Evolutionary conservation across 2,329 filamentous ascomycete genomes (phyloP), one percentile per base, ranked within the genome.

Genomic region (Colletotrichum sidae): DNA sequence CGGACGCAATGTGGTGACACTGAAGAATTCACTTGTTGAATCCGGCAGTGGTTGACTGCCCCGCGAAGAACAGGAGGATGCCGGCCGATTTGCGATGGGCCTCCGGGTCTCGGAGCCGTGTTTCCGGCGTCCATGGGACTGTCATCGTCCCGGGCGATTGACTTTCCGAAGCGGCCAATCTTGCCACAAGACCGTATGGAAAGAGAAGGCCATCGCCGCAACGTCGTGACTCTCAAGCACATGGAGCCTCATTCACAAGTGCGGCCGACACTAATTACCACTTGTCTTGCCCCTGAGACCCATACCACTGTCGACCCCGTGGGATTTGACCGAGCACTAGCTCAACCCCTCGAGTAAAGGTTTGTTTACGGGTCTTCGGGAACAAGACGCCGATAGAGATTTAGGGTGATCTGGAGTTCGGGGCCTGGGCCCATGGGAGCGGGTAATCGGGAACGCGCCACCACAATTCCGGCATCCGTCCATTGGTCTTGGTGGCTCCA

Each of bases 371-470:
- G 51, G 39, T 17, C 45, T 2, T 13, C 47, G 46, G 58, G n/a
- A 39, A 56, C 25, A 45, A 61, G 12, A 38, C 41, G 35, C 46
- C 11, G n/a, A 17, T 44, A 38, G 42, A 49, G 4, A 10, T 8
- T 39, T 50, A 44, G 25, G 10, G 8, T 10, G 17, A 17, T 38
- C 25, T 42, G 6, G 12, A 17, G 46, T 33, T 44, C 25, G 13
- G 55, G 53, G 25, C 33, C 52, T 45, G 15, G 37, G 49, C 34
- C 55, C 17, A 9, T 47, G 58, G 17, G 47, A 12, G 41, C 58
- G 52, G 52, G 47, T 38, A 41, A 17, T 25, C 6, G 12, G 51
- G 52, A 65, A 61, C 38, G 37, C 33, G 47, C 47, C 17, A 44
- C 37, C 9, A 15, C 25, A 46, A 4, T 17, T 15, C 25, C 12